phyloP scores from a whole-genome alignment of 768 basidiomycete genomes.

The Suillus subaureus region DNA sequence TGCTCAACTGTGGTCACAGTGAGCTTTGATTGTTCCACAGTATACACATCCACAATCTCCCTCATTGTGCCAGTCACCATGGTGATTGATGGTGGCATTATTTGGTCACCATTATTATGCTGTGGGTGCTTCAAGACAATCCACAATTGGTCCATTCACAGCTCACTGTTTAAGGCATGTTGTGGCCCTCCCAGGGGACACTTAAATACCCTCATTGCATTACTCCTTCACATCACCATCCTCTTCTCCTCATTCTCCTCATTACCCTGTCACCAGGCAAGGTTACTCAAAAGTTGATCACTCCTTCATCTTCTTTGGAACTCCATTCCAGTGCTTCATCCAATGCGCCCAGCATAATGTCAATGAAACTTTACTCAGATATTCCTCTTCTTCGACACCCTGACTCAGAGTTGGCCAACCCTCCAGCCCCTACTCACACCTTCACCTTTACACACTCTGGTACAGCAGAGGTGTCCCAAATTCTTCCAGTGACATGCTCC shows the following conservation, averaged over 20 bases:
- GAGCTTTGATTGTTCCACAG: not conserved
- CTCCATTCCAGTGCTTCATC: not conserved
- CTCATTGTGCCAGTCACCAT: too few species aligned
- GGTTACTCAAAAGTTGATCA: conserved; percentile 8
- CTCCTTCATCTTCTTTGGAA: conserved; percentile 4
- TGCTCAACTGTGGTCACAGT: not conserved
- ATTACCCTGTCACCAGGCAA: conserved; percentile 11
- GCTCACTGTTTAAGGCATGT: not conserved
- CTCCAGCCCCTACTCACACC: not conserved
- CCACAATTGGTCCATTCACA: conserved; percentile 13
- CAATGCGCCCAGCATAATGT: not conserved
- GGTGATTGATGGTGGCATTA: not conserved
- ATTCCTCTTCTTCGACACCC: not conserved
- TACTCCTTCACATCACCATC: not conserved
- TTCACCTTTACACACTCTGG: not conserved
- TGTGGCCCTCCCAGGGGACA: not conserved
- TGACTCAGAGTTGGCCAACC: not conserved
- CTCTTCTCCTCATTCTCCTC: not conserved
- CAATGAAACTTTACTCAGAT: not conserved
- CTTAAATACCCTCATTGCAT: not conserved
- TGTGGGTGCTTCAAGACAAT: not conserved
- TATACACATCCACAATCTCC: not conserved
- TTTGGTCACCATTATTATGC: not conserved
- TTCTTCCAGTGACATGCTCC: not conserved
- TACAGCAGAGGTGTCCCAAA: not conserved